phyloP scores from a whole-genome alignment of 257 asterid genomes.

The Sherardia arvensis region DNA sequence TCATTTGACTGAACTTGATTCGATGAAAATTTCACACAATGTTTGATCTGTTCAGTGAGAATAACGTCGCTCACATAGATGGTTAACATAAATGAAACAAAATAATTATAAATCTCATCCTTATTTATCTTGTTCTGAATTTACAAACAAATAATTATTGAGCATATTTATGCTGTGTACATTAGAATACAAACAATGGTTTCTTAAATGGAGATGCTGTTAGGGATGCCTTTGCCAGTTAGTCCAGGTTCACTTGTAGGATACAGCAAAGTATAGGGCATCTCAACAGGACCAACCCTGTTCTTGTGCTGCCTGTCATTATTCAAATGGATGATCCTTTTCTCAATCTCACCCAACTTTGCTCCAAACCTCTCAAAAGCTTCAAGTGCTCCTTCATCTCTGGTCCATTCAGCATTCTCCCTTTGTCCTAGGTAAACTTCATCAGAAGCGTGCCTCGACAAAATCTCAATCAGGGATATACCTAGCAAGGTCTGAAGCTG shows the following conservation, averaged over 20 bases:
- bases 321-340: background rate
- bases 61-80: too few species aligned
- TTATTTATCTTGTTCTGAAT: too few species aligned
- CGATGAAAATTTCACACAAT: too few species aligned
- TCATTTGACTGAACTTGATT: too few species aligned
- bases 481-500: slow-evolving; percentile 52
- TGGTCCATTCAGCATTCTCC: background rate
- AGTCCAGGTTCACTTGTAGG: slow-evolving; percentile 3
- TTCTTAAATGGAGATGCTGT: background rate
- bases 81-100: too few species aligned
- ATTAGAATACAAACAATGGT: background rate
- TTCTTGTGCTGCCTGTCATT: background rate
- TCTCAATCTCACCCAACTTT: background rate
- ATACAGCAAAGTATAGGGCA: slow-evolving; percentile 2
- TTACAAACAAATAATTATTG: background rate
- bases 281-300: slow-evolving; percentile 2
- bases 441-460: slow-evolving; percentile 4
- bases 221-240: slow-evolving; percentile 4
- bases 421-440: slow-evolving; percentile 1
- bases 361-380: background rate
- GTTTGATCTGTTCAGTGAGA: too few species aligned
- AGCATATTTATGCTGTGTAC: background rate
- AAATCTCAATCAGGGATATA: slow-evolving; percentile 40
- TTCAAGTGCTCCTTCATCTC: background rate
- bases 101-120: too few species aligned